Base-by-base conservation (phyloP, 805 yeast species). In the Saccharomycopsis malanga region DNA sequence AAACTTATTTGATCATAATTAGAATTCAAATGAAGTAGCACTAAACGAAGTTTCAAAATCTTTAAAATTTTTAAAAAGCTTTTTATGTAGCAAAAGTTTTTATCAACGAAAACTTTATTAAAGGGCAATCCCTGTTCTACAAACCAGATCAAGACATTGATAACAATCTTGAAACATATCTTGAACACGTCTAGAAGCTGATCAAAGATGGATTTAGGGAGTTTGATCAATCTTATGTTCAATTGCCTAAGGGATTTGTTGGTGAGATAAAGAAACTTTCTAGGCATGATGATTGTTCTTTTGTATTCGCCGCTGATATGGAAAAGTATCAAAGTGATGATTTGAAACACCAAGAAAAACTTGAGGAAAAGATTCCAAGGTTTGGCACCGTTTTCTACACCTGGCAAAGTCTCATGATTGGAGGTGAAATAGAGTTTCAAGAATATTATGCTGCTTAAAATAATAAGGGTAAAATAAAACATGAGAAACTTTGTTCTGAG, bases 231-330 rank as follows among this genome's bases (percentile, higher is more conserved):
- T 53, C 88, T 73, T 34, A 87, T 70, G 60, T 93, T 89, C 55
- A 89, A 70, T 57, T 87, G 91, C 42, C 96, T 67, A 22, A 91
- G 67, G 0, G 97, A 97, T 60, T 87, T 87, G 63, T 93, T 93
- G 5, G 97, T 79, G n/a, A 83, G 76, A 1, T 79, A 68, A 46
- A 93, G 67, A 59, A 88, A 91, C 58, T 77, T 73, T 52, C 95
- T 74, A 1, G 96, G 95, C 36, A 80, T 68, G 14, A 85, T 82
- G 46, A 91, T 85, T 0, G 96, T 87, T 52, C 93, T 76, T 49
- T 76, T 77, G 63, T 91, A 93, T 65, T 88, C 93, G 1, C 98
- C 98, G 21, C 95, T 82, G 30, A 91, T 64, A 58, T 84, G 88
- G 64, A 87, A 91, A 37, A 91, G 68, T 22, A 79, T 72, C 47